phyloP scores from a whole-genome alignment of 2,329 filamentous ascomycete genomes.

The Elsinoe fawcettii region DNA sequence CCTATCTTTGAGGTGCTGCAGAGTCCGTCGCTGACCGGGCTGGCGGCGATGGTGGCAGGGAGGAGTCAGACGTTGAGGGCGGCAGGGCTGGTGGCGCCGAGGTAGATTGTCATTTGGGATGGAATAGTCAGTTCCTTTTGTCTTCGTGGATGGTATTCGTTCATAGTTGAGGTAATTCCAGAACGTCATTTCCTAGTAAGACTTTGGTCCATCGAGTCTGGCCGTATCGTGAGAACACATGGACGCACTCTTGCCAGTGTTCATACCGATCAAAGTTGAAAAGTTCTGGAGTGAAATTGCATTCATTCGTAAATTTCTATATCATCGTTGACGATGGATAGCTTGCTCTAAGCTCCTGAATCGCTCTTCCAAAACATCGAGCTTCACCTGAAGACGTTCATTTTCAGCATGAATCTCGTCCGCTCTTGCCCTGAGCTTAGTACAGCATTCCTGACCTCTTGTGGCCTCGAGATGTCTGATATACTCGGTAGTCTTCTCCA shows the following conservation, averaged over 20 bases:
- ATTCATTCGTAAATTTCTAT: no score
- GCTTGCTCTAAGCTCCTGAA: not conserved
- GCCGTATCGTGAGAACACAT: no score
- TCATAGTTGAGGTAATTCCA: no score
- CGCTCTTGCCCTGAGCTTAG: not conserved
- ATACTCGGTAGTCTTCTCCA: not conserved
- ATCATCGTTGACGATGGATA: not conserved
- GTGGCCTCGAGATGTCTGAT: not conserved
- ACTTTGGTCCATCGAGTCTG: no score
- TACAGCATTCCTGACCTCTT: not conserved
- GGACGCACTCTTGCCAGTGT: no score
- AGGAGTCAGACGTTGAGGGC: not conserved
- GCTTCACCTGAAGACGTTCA: not conserved
- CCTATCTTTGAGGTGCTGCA: not conserved
- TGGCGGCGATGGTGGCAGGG: not conserved
- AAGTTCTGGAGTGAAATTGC: no score
- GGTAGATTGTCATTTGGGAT: not conserved
- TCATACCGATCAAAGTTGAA: no score
- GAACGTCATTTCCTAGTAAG: no score
- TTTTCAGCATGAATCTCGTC: not conserved
- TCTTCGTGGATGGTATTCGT: no score
- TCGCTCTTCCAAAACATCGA: not conserved
- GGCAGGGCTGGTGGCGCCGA: not conserved
- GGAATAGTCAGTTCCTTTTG: not conserved
- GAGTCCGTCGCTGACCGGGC: not conserved